Conservation (phyloP, 2,329 filamentous ascomycete species). For the Fusarium luffae region DNA sequence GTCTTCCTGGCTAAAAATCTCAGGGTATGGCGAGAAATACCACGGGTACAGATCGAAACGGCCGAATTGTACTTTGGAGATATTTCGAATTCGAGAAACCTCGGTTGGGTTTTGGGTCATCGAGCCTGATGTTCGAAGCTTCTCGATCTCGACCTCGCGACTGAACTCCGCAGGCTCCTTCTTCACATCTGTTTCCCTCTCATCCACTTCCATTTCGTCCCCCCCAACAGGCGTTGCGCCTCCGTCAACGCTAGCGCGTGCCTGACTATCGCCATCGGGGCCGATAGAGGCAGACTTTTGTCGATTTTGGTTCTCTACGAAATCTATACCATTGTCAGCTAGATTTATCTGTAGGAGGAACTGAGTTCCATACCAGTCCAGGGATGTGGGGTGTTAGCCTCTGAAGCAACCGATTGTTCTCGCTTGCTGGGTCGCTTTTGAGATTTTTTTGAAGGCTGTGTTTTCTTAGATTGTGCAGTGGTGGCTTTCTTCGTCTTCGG, state of each 20-base stretch:
- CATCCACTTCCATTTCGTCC: constrained; percentile 67
- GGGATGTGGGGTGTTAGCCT: constrained; percentile 65
- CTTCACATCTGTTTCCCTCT: constrained; percentile 58
- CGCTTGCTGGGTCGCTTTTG: constrained; percentile 67
- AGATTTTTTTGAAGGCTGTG: constrained; percentile 66
- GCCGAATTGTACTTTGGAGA: constrained; percentile 94
- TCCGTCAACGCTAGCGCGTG: constrained; percentile 56
- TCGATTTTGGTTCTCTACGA: constrained; percentile 59
- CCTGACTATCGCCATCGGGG: constrained; percentile 59
- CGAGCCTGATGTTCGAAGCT: constrained; percentile 90
- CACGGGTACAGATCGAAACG: constrained; percentile 92
- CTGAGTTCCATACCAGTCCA: constrained; percentile 55
- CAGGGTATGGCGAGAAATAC: constrained; percentile 98
- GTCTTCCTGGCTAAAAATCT: constrained; percentile 87
- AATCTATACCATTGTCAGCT: constrained; percentile 51
- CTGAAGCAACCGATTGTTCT: constrained; percentile 65
- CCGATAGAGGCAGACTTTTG: constrained; percentile 57
- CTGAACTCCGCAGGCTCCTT: constrained; percentile 70
- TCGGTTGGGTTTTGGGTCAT: constrained; percentile 99
- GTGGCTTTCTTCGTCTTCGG: constrained; percentile 77
- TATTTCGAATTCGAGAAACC: constrained; percentile 93
- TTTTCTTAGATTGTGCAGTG: constrained; percentile 67
- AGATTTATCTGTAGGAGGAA: background rate
- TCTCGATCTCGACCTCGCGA: constrained; percentile 94
- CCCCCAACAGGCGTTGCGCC: constrained; percentile 58